Conservation (phyloP, 2,329 filamentous ascomycete species). For the Diaporthe sp. region DNA sequence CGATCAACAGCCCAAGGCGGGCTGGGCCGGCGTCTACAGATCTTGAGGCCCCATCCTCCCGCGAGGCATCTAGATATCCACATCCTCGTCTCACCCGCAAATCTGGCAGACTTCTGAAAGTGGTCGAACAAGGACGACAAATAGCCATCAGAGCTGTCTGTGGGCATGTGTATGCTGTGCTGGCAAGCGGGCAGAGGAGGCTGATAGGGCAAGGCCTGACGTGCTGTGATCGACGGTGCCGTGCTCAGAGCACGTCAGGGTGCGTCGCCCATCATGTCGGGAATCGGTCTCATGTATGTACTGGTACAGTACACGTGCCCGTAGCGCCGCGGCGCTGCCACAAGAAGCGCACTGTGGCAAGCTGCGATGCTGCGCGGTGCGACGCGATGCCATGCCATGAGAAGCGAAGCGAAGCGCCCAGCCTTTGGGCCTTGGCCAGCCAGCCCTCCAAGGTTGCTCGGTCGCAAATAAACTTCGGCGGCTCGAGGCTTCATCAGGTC, state of each 20-base stretch:
- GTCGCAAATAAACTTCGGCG: constrained; percentile 30
- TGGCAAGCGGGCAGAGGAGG: constrained; percentile 1
- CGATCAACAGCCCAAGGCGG: constrained; percentile 24
- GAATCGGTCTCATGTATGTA: constrained; percentile 30
- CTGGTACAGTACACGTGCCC: constrained; percentile 16
- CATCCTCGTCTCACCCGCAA: constrained; percentile 13
- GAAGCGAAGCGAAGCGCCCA: constrained; percentile 28
- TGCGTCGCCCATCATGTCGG: constrained; percentile 32
- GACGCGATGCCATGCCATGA: constrained; percentile 5
- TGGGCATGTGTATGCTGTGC: not conserved
- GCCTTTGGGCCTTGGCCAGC: constrained; percentile 19
- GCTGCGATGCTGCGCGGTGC: not conserved
- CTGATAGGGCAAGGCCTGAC: constrained; percentile 21
- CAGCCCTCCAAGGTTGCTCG: constrained; percentile 16
- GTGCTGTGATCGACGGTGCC: constrained; percentile 31
- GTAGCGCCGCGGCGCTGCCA: not conserved
- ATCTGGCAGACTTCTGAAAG: not conserved
- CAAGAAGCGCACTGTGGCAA: constrained; percentile 11
- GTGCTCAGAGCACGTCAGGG: constrained; percentile 31
- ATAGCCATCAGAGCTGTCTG: not conserved
- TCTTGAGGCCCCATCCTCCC: constrained; percentile 8
- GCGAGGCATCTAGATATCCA: not conserved
- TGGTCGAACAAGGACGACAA: constrained; percentile 5
- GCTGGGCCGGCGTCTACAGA: constrained; percentile 25
- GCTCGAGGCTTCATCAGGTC: constrained; percentile 19